These are phyloP conservation scores for Centella asiatica DNA, from an alignment of 129 eudicot species.

Conservation along the genomic window DNA sequence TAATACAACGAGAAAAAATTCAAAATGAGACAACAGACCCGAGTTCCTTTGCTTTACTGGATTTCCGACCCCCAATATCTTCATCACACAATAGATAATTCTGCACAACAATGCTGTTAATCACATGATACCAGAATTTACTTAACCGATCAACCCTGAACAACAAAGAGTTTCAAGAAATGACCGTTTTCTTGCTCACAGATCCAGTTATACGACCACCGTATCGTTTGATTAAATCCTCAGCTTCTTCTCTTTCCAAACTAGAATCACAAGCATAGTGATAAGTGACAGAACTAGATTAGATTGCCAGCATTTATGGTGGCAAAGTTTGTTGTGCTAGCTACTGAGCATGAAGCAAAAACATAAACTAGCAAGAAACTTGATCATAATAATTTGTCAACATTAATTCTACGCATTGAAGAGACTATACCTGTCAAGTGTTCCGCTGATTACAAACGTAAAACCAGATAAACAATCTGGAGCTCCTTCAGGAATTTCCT, in stretches of 20 bases:
- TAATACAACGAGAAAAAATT: not conserved
- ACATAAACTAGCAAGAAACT: not conserved
- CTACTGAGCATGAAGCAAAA: not conserved
- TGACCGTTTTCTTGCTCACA: conserved; percentile 96
- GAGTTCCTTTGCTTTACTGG: conserved; percentile 74
- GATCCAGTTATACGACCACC: conserved; percentile 98
- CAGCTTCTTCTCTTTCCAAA: conserved; percentile 99
- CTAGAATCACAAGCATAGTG: conserved; percentile 30
- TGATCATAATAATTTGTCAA: not conserved
- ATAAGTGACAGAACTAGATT: not conserved
- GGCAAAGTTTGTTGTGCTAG: not conserved
- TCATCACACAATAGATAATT: conserved; percentile 94
- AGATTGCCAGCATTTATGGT: not conserved
- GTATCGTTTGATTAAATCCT: conserved; percentile 84
- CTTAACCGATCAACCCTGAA: not conserved
- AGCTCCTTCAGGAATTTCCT: conserved; percentile 93
- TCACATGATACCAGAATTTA: not conserved
- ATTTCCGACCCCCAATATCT: conserved; percentile 91
- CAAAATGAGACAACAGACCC: conserved; percentile 46
- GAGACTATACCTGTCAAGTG: conserved; percentile 74
- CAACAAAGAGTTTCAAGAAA: conserved; percentile 10
- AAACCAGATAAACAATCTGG: conserved; percentile 79
- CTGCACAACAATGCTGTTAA: conserved; percentile 35
- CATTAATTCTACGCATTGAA: not conserved
- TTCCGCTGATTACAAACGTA: conserved; percentile 94